These are phyloP conservation scores for Claviceps sorghi DNA, from an alignment of 2,329 filamentous ascomycete genomes.

Conservation along the genomic window DNA sequence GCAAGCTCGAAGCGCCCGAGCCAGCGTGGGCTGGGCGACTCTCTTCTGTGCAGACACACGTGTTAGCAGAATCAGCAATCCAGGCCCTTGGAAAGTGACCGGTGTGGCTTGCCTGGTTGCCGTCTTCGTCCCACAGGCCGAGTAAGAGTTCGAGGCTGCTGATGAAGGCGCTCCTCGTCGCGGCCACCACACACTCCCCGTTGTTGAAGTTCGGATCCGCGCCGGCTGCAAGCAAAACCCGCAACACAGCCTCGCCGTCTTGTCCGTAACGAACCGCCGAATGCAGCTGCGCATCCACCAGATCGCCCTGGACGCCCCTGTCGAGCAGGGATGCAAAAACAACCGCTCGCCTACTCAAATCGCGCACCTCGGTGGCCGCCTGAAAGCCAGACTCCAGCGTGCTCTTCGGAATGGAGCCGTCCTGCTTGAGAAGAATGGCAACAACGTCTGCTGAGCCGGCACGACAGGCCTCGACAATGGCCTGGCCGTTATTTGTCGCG, in stretches of 20 bases:
- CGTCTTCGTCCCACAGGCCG: constrained; percentile 27
- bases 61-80: background rate
- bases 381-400: constrained; percentile 38
- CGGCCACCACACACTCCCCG: constrained; percentile 41
- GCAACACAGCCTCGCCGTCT: constrained; percentile 32
- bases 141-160: constrained; percentile 36
- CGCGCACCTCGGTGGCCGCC: constrained; percentile 37
- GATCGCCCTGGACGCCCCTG: constrained; percentile 34
- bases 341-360: constrained; percentile 32
- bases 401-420: constrained; percentile 22
- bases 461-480: constrained; percentile 38
- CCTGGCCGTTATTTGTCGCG: constrained; percentile 36
- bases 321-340: constrained; percentile 37
- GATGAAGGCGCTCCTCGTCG: constrained; percentile 35
- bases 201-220: constrained; percentile 40
- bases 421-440: constrained; percentile 31
- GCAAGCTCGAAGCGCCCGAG: constrained; percentile 36
- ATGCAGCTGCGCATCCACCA: constrained; percentile 37
- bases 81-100: background rate
- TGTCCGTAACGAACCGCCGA: constrained; percentile 37
- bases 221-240: constrained; percentile 35
- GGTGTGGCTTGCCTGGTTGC: constrained; percentile 23
- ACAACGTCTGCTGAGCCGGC: constrained; percentile 35
- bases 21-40: constrained; percentile 32
- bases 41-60: constrained; percentile 21